Conservation (phyloP, 1,139 yeast species). For the Hyphopichia khmerensis region DNA sequence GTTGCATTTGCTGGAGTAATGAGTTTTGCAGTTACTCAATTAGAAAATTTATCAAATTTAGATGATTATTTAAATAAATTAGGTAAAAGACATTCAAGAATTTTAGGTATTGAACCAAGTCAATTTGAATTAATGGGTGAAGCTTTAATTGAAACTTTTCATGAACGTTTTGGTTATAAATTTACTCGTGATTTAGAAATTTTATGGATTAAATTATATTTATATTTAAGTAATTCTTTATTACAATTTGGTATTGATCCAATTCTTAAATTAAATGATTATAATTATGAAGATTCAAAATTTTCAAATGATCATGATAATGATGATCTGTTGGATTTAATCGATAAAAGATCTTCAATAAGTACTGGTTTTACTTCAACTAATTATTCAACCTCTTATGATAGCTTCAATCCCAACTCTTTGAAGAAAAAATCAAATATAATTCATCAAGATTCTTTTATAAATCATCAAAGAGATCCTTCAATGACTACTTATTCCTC, state of each 20-base stretch:
- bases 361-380: conserved; percentile 11
- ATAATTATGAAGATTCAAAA: conserved; percentile 1
- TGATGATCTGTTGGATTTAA: neutral
- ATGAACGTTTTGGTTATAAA: conserved; percentile 56
- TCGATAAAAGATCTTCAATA: conserved; percentile 15
- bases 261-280: conserved; percentile 24
- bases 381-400: neutral
- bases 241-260: conserved; percentile 70
- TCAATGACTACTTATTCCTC: neutral
- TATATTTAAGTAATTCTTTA: conserved; percentile 63
- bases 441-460: neutral
- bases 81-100: conserved; percentile 76
- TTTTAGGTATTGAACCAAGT: conserved; percentile 69
- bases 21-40: conserved; percentile 54
- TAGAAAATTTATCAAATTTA: conserved; percentile 40
- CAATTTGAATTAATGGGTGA: conserved; percentile 80
- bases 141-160: conserved; percentile 71
- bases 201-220: conserved; percentile 69
- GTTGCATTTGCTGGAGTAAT: conserved; percentile 80
- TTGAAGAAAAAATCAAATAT: neutral
- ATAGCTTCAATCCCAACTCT: neutral
- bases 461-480: neutral
- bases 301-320: conserved; percentile 2
- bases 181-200: conserved; percentile 55
- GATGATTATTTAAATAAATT: conserved; percentile 62